Evolutionary conservation across 306 rosid species (phyloP).

Genomic region (Erythrophleum fordii): DNA sequence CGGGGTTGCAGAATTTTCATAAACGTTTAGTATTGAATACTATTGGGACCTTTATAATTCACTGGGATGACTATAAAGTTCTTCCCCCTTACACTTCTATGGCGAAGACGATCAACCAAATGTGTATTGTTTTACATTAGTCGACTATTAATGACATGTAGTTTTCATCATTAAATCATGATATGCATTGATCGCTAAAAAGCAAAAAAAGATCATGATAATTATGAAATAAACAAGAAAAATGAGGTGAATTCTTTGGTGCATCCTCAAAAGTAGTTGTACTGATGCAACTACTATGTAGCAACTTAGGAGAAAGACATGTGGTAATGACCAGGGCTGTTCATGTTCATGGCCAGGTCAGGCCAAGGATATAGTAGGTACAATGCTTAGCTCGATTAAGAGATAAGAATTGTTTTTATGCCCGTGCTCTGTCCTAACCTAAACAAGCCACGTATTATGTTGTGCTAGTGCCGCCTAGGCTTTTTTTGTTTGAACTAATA

Average conservation of each 20-base stretch:
- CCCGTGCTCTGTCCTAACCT: too few species aligned
- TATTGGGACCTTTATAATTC: not conserved
- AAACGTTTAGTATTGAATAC: not conserved
- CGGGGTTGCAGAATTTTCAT: not conserved
- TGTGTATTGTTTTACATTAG: not conserved
- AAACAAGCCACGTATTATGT: too few species aligned
- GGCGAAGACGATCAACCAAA: not conserved
- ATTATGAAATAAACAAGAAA: not conserved
- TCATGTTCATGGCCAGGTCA: too few species aligned
- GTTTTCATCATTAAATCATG: slow-evolving; percentile 1
- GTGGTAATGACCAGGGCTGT: too few species aligned
- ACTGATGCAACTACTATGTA: not conserved
- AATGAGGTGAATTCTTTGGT: not conserved
- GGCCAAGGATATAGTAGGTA: too few species aligned
- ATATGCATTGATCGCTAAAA: not conserved
- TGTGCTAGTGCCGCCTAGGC: too few species aligned
- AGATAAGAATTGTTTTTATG: too few species aligned
- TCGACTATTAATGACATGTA: not conserved
- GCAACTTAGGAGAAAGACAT: not conserved
- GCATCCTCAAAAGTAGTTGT: not conserved
- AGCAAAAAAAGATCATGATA: not conserved
- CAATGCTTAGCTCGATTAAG: too few species aligned
- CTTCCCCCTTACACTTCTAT: not conserved
- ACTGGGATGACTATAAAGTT: not conserved
- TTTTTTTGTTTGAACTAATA: too few species aligned